Percentiles rank a stretch among this genome's conserved stretches.
These are phyloP conservation scores for Lentinus tigrinus DNA, from an alignment of 768 basidiomycete genomes.

Conservation along the genomic window DNA sequence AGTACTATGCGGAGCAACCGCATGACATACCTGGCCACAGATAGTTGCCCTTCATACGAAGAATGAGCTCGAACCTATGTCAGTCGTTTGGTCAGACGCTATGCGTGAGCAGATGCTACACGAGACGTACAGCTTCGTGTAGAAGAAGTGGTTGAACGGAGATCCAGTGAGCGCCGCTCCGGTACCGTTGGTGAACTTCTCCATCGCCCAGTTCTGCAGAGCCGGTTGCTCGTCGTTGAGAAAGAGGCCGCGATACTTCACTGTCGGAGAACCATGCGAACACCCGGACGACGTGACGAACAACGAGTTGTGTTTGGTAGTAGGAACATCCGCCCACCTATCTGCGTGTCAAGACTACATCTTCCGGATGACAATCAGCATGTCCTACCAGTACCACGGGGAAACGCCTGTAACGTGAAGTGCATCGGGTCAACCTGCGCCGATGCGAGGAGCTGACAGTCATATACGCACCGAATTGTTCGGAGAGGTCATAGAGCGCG, in stretches of 20 bases:
- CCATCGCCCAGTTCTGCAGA: slow-evolving; percentile 67
- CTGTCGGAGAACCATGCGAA: slow-evolving; percentile 59
- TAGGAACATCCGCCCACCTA: slow-evolving; percentile 81
- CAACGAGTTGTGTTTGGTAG: slow-evolving; percentile 46
- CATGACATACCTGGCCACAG: slow-evolving; percentile 53
- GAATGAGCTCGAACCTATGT: slow-evolving; percentile 61
- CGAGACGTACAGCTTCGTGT: slow-evolving; percentile 48
- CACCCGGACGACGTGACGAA: slow-evolving; percentile 42
- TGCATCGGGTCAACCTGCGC: neutral
- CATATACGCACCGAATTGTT: slow-evolving; percentile 54
- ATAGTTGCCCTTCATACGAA: slow-evolving; percentile 68
- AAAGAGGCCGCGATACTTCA: slow-evolving; percentile 72
- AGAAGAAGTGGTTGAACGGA: slow-evolving; percentile 65
- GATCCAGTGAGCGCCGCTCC: slow-evolving; percentile 46
- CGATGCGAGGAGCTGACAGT: too few species aligned
- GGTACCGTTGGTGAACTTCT: slow-evolving; percentile 66
- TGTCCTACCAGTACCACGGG: slow-evolving; percentile 65
- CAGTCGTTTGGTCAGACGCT: neutral
- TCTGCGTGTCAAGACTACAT: neutral
- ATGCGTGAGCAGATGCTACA: neutral
- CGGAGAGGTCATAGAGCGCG: slow-evolving; percentile 64
- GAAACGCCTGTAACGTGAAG: slow-evolving; percentile 47
- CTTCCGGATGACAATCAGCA: neutral
- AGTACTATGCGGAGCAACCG: neutral
- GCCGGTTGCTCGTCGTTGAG: slow-evolving; percentile 78